These are phyloP conservation scores for Bisporella sp. DNA, from an alignment of 2,329 filamentous ascomycete species.

Conservation along the genomic window DNA sequence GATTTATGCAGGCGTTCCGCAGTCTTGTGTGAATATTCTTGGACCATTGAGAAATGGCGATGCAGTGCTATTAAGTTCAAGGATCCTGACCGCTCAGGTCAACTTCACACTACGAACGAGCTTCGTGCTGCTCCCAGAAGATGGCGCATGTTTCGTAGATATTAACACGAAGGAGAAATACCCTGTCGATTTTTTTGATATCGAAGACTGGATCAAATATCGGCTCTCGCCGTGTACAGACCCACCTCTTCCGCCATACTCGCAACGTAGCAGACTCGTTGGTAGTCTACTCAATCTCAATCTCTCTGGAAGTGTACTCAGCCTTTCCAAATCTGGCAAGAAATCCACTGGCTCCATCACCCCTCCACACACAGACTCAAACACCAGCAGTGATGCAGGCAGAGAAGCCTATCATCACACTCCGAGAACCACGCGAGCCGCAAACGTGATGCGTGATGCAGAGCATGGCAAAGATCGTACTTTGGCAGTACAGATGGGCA, in stretches of 20 bases:
- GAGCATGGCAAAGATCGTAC: slow-evolving; percentile 23
- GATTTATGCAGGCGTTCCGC: slow-evolving; percentile 76
- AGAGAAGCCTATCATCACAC: slow-evolving; percentile 7
- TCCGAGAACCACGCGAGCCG: slow-evolving; percentile 19
- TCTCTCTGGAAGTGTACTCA: slow-evolving; percentile 21
- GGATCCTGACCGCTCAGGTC: slow-evolving; percentile 83
- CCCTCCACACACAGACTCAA: slow-evolving; percentile 8
- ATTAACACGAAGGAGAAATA: slow-evolving; percentile 68
- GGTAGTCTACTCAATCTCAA: slow-evolving; percentile 30
- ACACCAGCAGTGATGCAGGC: slow-evolving; percentile 15
- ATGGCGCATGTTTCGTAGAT: slow-evolving; percentile 86
- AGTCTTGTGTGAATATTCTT: slow-evolving; percentile 84
- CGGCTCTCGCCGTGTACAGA: slow-evolving; percentile 70
- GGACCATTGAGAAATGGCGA: slow-evolving; percentile 90
- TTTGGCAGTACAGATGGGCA: slow-evolving; percentile 22
- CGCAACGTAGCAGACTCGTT: slow-evolving; percentile 28
- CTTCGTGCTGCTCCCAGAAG: slow-evolving; percentile 77
- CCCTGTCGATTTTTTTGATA: slow-evolving; percentile 75
- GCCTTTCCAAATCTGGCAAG: slow-evolving; percentile 24
- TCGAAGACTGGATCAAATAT: slow-evolving; percentile 72
- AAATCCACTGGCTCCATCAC: slow-evolving; percentile 13
- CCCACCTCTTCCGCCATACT: slow-evolving; percentile 51
- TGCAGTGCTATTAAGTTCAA: slow-evolving; percentile 80
- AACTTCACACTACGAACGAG: slow-evolving; percentile 88
- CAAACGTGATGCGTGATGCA: slow-evolving; percentile 16